phyloP scores from a whole-genome alignment of 176 grass and related monocot species.

The Elaeis guineensis region DNA sequence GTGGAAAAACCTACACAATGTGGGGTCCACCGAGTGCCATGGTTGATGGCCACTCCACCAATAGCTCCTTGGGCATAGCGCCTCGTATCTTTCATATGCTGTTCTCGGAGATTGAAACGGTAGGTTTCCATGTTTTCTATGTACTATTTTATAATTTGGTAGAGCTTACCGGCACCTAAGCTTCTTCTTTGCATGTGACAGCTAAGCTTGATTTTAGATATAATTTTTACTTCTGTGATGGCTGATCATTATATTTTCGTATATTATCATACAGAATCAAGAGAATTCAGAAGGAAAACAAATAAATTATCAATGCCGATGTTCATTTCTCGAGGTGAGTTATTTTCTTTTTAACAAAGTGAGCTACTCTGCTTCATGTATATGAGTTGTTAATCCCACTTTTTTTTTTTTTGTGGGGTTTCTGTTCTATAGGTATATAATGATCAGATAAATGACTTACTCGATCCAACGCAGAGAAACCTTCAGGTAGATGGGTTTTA shows the following conservation, averaged over 20 bases:
- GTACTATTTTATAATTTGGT: neutral
- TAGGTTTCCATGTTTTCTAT: slow-evolving; percentile 20
- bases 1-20: slow-evolving; percentile 94
- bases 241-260: neutral
- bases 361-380: too few relatives aligned
- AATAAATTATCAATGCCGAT: slow-evolving; percentile 72
- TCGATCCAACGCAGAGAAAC: slow-evolving; percentile 85
- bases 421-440: slow-evolving; percentile 63
- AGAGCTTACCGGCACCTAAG: too few relatives aligned
- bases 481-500: slow-evolving; percentile 49
- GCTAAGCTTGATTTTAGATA: neutral
- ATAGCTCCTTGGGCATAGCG: slow-evolving; percentile 41
- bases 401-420: neutral
- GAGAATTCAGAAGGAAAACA: slow-evolving; percentile 51
- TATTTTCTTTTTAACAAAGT: slow-evolving; percentile 2
- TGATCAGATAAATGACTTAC: slow-evolving; percentile 77
- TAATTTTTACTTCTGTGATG: too few relatives aligned
- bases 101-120: slow-evolving; percentile 63
- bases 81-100: slow-evolving; percentile 82
- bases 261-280: slow-evolving; percentile 38
- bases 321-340: slow-evolving; percentile 83
- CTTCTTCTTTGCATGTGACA: too few relatives aligned
- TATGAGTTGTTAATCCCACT: neutral
- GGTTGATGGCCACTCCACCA: slow-evolving; percentile 37
- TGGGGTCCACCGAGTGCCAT: slow-evolving; percentile 82